Evolutionary conservation across 2,329 filamentous ascomycete species (phyloP), one percentile per base, ranked within the genome.

Genomic region (Pseudocercospora pini-densiflorae): DNA sequence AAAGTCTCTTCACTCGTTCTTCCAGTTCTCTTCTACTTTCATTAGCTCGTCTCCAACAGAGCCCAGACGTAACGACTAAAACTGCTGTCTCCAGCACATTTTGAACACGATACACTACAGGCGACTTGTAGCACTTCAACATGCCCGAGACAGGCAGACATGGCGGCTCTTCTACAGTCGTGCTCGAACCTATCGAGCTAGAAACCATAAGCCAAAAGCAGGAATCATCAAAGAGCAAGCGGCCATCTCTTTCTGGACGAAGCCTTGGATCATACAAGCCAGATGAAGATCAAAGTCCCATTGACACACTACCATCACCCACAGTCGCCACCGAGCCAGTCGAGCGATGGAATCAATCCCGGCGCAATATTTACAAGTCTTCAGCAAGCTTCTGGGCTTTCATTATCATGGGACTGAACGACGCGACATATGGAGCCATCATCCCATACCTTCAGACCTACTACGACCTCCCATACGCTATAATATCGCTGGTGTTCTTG

Each of bases 401-500:
- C 69, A 79, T 89, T 21, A 81, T 91, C 33, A 86, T 90, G 81
- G 90, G 90, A 6, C 85, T 89, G 79, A 90, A 90, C 72, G 90
- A 92, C 78, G 89, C 70, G 3, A 72, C 70, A 21, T 75, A 77
- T 40, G 76, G 76, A 36, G 80, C 81, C 19, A 76, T 85, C 70
- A 84, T 86, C 60, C 83, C 84, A 36, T 86, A 85, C 70, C 81
- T 90, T 47, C 87, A 89, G 79, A 77, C 77, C 12, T 90, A 90
- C 79, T 91, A 91, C 78, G 61, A 80, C 59, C 79, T 91, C 60
- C 82, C 80, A 55, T 90, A 91, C 75, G 85, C 86, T 3, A 79
- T 89, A 62, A 85, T 92, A 3, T 90, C 90, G 0, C 82, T 90
- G 1, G 79, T 91, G 51, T 92, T 92, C 76, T 80, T 92, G 10